Percentiles rank a stretch among this genome's conserved stretches.
Conservation (phyloP, 2,329 filamentous ascomycete species). For the Sclerotinia subarctica region DNA sequence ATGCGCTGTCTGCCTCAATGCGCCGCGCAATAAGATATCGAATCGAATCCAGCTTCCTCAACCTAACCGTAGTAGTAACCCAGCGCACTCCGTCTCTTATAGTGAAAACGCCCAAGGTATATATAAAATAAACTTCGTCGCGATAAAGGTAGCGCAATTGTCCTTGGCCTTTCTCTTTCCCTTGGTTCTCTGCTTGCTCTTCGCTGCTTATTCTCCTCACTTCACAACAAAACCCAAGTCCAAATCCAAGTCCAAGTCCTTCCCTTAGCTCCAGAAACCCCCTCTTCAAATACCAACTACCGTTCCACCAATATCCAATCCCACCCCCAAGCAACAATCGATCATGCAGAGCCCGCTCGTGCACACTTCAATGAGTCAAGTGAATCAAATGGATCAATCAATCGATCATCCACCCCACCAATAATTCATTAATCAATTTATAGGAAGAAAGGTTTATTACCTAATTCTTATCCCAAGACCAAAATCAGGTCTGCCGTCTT, state of each 20-base stretch:
- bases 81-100: background rate
- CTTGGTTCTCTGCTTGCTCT: no score
- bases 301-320: background rate
- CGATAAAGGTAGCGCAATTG: background rate
- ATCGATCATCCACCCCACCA: background rate
- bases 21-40: background rate
- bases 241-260: background rate
- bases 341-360: slow-evolving; percentile 24
- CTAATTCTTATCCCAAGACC: no score
- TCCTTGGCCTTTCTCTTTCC: no score
- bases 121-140: background rate
- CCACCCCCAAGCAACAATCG: background rate
- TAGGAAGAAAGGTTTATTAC: no score
- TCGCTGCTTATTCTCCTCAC: no score
- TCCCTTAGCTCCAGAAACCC: background rate
- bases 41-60: background rate
- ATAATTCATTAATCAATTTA: background rate
- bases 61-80: background rate
- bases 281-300: slow-evolving; percentile 5
- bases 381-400: background rate
- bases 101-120: background rate
- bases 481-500: no score
- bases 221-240: background rate
- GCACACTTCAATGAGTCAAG: background rate
- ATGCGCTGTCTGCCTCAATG: background rate